Percentiles rank a stretch among this genome's conserved stretches.
Evolutionary conservation across 768 basidiomycete species (phyloP).

Genomic region (Pulveroboletus sp.): DNA sequence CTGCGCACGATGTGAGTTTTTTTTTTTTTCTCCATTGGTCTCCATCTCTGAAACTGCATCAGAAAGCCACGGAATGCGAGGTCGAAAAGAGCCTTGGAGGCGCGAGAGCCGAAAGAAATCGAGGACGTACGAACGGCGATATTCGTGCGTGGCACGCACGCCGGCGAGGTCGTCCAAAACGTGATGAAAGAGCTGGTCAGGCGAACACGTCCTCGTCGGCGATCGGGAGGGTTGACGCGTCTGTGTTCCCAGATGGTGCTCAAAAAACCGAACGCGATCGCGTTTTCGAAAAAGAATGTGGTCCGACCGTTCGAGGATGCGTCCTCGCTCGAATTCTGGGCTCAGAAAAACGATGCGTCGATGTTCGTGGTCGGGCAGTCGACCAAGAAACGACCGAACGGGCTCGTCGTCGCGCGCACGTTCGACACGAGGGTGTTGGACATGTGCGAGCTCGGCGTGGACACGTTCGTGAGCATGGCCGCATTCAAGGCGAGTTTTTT

Average conservation of each 20-base stretch:
- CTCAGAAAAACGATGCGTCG: slow-evolving; percentile 88
- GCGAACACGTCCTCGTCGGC: too few species aligned
- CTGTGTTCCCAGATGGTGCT: slow-evolving; percentile 82
- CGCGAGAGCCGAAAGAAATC: slow-evolving; percentile 83
- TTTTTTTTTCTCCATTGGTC: neutral
- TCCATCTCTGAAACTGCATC: neutral
- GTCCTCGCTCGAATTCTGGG: slow-evolving; percentile 86
- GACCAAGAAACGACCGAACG: slow-evolving; percentile 91
- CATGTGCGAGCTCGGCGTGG: slow-evolving; percentile 93
- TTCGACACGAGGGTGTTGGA: slow-evolving; percentile 85
- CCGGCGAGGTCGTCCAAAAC: slow-evolving; percentile 71
- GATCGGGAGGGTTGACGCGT: too few species aligned
- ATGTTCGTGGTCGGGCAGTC: slow-evolving; percentile 88
- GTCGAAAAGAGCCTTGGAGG: slow-evolving; percentile 84
- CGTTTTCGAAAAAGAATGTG: slow-evolving; percentile 91
- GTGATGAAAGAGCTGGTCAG: slow-evolving; percentile 93
- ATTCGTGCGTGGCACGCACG: slow-evolving; percentile 85
- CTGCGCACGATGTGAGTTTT: slow-evolving; percentile 30
- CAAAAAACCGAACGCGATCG: slow-evolving; percentile 85
- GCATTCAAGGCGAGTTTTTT: slow-evolving; percentile 69
- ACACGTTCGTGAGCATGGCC: slow-evolving; percentile 71
- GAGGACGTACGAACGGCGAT: slow-evolving; percentile 85
- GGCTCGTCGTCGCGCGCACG: slow-evolving; percentile 80
- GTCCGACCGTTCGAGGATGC: slow-evolving; percentile 88
- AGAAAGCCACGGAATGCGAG: slow-evolving; percentile 96